Base-by-base conservation (phyloP, 768 basidiomycete genomes). In the Boletus subparvulus region DNA sequence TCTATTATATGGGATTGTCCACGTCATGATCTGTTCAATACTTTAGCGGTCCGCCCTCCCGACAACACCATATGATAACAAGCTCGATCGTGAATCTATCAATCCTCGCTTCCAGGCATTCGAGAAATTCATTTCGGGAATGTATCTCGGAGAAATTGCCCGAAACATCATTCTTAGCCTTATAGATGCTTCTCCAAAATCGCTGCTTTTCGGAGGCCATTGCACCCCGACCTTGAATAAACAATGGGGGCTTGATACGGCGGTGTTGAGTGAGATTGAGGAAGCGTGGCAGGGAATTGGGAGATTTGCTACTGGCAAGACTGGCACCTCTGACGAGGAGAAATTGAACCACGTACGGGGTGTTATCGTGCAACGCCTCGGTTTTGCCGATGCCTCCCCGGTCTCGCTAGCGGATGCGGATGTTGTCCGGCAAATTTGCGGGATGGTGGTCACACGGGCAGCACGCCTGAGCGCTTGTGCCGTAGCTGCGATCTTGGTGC, bases 51-150 rank as follows among this genome's bases (percentile, higher is more conserved):
- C 83, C 12, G 85, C 88, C 50, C 82, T 99, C 13, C 95, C 94
- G 6, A 83, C 86, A 7, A 97, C 96, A 1, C 83, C 90, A 4
- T 97, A 86, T 65, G 97, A 99, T 72, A 94, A 90, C 74, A 84
- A 88, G 58, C 77, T 98, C 21, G 97, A 99, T 72, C 87, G 97
- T 50, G 84, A 89, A 66, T 92, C 89, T 55, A 98, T 98, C 74
- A 99, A 99, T 66, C 94, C 95, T 28, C 79, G 82, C 36, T 88
- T 83, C 69, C 97, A 98, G 70, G 91, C 91, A 3, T 98, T 94
- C 69, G 97, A 99, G 74, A 99, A 98, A 77, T 93, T 97, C 76
- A 90, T 99, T 63, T 97, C 94, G 2, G 97, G 97, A 54, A 98
- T 99, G 96, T 99, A 99, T 72, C 84, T 98, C 40, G 97, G 97